Evolutionary conservation across 352 stramenopile genomes (phyloP), one percentile per base, ranked within the genome.

Genomic region (Pilasporangium apinafurcum): DNA sequence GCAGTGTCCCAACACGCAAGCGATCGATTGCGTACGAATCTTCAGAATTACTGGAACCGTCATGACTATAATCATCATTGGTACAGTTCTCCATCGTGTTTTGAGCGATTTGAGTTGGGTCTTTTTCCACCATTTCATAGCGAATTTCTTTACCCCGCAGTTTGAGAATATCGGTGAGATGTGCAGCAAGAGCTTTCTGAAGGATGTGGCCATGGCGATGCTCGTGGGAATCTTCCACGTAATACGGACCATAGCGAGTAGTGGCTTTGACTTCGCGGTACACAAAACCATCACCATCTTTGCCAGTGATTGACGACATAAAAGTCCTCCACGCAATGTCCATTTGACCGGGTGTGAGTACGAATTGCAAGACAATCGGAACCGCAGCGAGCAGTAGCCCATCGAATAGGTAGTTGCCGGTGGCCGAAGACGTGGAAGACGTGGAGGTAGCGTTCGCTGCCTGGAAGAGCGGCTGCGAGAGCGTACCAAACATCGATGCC

Each of bases 161-260:
- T 18, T 68, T 42, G 21, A 72, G 43, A 14, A 55, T 28, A 33
- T 79, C 60, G 8, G 59, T 51, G 25, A 79, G 41, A 39, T 73
- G 64, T 26, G 69, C 48, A 1, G 62, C 55, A 32, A 76, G 62
- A 39, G 67, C 67, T 48, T 76, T 79, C 49, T 76, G 67, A 24
- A 79, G 47, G 35, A 79, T 18, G 21, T 63, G 41, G 30, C 54
- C 36, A 53, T 61, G 48, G 2, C 60, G 53, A n/a, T 60, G 49
- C 12, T 38, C 40, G 53, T 62, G 67, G 56, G 60, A 69, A n/a
- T n/a, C n/a, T n/a, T n/a, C n/a, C n/a, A n/a, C n/a, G n/a, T n/a
- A n/a, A n/a, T 12, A 37, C 24, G 33, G 32, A 27, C 43, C 43
- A 26, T 26, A 50, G 0, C 20, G 27, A 18, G 26, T 39, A 17